Percentiles rank a stretch among this genome's conserved stretches.
These are phyloP conservation scores for Magnolia kwangsiensis DNA, from an alignment of 164 flowering plant species.

Conservation along the genomic window DNA sequence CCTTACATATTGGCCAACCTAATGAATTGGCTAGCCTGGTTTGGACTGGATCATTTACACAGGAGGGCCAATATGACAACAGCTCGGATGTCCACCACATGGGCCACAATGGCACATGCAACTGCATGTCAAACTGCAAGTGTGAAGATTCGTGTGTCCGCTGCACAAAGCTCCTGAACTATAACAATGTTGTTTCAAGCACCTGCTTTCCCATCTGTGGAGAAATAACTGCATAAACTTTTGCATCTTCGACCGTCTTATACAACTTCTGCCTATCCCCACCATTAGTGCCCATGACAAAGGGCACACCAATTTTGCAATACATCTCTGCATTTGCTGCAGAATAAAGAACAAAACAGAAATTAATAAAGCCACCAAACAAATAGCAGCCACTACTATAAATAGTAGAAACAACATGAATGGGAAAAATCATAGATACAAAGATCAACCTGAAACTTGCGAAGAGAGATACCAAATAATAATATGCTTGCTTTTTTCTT, in stretches of 20 bases:
- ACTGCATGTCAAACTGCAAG: too few species aligned
- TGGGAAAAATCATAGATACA: not conserved
- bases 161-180: too few species aligned
- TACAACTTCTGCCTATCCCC: conserved; percentile 70
- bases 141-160: too few species aligned
- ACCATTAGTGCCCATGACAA: conserved; percentile 97
- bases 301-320: conserved; percentile 85
- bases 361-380: not conserved
- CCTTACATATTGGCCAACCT: too few species aligned
- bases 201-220: conserved; percentile 99
- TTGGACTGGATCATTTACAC: too few species aligned
- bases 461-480: too few species aligned
- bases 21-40: too few species aligned
- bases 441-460: too few species aligned
- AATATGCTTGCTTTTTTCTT: too few species aligned
- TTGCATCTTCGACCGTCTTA: conserved; percentile 64
- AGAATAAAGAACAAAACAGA: not conserved
- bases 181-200: conserved; percentile 6
- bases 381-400: not conserved
- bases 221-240: conserved; percentile 76
- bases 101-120: too few species aligned
- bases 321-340: conserved; percentile 80
- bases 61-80: too few species aligned
- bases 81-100: too few species aligned
- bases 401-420: not conserved